A percentile compares a stretch with the other conserved stretches of the same genome.
phyloP scores from a whole-genome alignment of 257 asterid genomes.

The Haberlea rhodopensis region DNA sequence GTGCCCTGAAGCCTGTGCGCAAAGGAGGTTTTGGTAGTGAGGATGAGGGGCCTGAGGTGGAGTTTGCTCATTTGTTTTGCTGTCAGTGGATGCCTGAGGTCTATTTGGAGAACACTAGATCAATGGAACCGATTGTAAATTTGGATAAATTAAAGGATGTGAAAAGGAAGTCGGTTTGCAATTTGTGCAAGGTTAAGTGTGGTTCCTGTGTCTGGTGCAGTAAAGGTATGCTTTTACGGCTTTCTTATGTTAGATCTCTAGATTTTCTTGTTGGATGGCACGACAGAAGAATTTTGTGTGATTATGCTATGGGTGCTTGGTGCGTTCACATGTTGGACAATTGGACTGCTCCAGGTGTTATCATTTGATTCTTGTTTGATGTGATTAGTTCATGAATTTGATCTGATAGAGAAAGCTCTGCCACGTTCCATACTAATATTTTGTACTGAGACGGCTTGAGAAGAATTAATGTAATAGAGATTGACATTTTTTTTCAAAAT shows the following conservation, averaged over 20 bases:
- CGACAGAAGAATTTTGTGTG: slow-evolving; percentile 28
- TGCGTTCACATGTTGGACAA: slow-evolving; percentile 19
- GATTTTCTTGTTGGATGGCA: slow-evolving; percentile 40
- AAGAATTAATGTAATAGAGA: slow-evolving; percentile 19
- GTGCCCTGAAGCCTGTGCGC: slow-evolving; percentile 82
- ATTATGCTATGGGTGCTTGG: slow-evolving; percentile 21
- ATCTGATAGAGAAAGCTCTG: slow-evolving; percentile 10
- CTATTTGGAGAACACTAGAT: slow-evolving; percentile 72
- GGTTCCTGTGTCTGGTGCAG: slow-evolving; percentile 99
- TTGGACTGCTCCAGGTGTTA: slow-evolving; percentile 20
- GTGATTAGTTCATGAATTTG: slow-evolving; percentile 14
- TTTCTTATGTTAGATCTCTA: slow-evolving; percentile 40
- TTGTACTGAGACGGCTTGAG: slow-evolving; percentile 8
- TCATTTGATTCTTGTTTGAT: slow-evolving; percentile 17
- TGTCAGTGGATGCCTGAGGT: slow-evolving; percentile 95
- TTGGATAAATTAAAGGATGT: slow-evolving; percentile 65
- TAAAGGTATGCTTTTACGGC: slow-evolving; percentile 78
- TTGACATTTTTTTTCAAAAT: background rate
- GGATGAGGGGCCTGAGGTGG: slow-evolving; percentile 33
- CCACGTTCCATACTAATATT: slow-evolving; percentile 6
- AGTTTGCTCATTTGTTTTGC: slow-evolving; percentile 90
- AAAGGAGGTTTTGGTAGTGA: slow-evolving; percentile 38
- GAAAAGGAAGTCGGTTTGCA: slow-evolving; percentile 70
- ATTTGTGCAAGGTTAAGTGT: slow-evolving; percentile 85
- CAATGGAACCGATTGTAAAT: slow-evolving; percentile 87